Evolutionary conservation across 1,139 yeast genomes (phyloP).

Genomic region (Hansenula lynferdii): DNA sequence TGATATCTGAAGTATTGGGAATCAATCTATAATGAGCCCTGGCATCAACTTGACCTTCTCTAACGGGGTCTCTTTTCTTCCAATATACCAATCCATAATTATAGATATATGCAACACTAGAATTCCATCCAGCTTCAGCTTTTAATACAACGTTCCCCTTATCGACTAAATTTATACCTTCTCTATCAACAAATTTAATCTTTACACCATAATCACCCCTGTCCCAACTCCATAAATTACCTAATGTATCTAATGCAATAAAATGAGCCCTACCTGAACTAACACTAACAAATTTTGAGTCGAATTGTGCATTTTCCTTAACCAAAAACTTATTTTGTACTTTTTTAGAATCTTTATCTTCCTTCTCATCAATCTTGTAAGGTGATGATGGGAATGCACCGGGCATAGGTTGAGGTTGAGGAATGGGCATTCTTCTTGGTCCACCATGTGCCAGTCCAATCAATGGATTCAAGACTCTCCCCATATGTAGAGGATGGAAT

Average conservation of each 20-base stretch:
- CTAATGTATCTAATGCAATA: slow-evolving; percentile 52
- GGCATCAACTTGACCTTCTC: slow-evolving; percentile 23
- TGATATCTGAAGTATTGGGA: slow-evolving; percentile 32
- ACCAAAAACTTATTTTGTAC: slow-evolving; percentile 6
- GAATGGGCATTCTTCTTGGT: background rate
- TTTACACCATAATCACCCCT: slow-evolving; percentile 42
- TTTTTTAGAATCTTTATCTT: background rate
- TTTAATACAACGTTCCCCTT: slow-evolving; percentile 33
- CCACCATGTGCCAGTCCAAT: background rate
- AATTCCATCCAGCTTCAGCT: slow-evolving; percentile 68
- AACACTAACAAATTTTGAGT: slow-evolving; percentile 42
- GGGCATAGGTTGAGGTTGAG: background rate
- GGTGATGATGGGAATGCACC: slow-evolving; percentile 3
- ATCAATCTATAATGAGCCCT: slow-evolving; percentile 38
- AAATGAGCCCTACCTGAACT: slow-evolving; percentile 69
- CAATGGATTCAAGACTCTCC: background rate
- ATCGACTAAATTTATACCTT: slow-evolving; percentile 4
- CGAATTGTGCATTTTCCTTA: slow-evolving; percentile 5
- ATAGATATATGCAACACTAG: slow-evolving; percentile 46
- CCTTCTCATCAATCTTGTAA: slow-evolving; percentile 1
- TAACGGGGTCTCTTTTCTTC: slow-evolving; percentile 40
- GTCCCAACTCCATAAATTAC: slow-evolving; percentile 64
- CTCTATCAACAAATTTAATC: slow-evolving; percentile 33
- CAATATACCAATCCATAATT: slow-evolving; percentile 57
- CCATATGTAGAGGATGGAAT: background rate